Conservation (phyloP, 2,329 filamentous ascomycete genomes). For the Pseudogymnoascus sp. region DNA sequence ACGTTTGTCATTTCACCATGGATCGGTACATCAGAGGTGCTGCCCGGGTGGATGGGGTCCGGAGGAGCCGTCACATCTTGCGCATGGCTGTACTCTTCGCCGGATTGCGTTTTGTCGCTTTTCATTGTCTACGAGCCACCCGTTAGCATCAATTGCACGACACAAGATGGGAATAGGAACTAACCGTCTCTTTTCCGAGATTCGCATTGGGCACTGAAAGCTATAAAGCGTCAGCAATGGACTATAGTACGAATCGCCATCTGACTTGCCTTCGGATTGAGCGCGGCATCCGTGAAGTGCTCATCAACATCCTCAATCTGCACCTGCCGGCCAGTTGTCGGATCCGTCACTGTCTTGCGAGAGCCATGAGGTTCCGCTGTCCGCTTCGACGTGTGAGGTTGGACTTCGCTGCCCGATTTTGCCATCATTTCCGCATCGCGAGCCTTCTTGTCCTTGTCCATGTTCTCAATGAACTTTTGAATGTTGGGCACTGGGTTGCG, state of each 20-base stretch:
- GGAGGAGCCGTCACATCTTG: conserved; percentile 90
- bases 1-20: conserved; percentile 95
- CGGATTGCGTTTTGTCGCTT: conserved; percentile 61
- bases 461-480: conserved; percentile 67
- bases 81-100: conserved; percentile 70
- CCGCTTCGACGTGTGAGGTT: conserved; percentile 38
- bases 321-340: conserved; percentile 77
- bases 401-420: conserved; percentile 33
- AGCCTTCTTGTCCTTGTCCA: conserved; percentile 71
- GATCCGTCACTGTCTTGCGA: conserved; percentile 66
- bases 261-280: conserved; percentile 48
- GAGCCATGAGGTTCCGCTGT: conserved; percentile 19
- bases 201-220: conserved; percentile 87
- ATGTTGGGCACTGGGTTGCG: conserved; percentile 81
- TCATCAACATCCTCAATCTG: conserved; percentile 75
- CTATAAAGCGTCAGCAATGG: conserved; percentile 19
- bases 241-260: no score
- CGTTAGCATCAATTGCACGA: no score
- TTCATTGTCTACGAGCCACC: conserved; percentile 42
- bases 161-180: no score
- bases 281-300: conserved; percentile 59
- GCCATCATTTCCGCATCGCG: conserved; percentile 66
- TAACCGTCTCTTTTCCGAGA: conserved; percentile 57
- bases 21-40: conserved; percentile 89
- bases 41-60: conserved; percentile 71